Evolutionary conservation across 2,329 filamentous ascomycete genomes (phyloP), one percentile per base, ranked within the genome.

Genomic region (Talaromyces sp.): DNA sequence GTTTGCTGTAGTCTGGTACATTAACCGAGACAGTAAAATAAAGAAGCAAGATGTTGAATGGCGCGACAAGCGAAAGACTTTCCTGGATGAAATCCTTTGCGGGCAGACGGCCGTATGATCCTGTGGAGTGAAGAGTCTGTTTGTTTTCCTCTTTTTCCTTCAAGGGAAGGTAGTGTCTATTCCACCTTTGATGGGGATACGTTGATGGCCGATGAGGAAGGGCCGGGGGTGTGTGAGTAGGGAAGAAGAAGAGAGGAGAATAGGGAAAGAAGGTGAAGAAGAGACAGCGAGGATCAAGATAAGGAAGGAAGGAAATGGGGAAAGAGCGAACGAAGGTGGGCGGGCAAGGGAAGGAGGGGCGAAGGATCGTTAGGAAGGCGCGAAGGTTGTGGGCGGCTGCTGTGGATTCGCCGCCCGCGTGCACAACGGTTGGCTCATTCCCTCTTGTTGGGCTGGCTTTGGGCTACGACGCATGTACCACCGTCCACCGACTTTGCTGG

Each of bases 391-490:
- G 61, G 63, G 41, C 62, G 69, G 63, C 45, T 66, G 43, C 65
- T 68, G 43, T 67, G 68, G 68, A 50, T 57, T 61, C 62, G 60
- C 62, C 56, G 61, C 63, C 64, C 61, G 22, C 22, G 22, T 22
- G 22, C 22, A 22, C 22, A 22, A 22, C 22, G 63, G 66, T 66
- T 68, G 67, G 67, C 27, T 59, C 37, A 45, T 59, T 63, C 41
- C 41, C 69, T 66, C 54, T 45, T 71, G 73, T 77, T 77, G 75
- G 75, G 75, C 75, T 70, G 73, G 72, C 66, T 69, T 77, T 76
- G 73, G 74, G 75, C 74, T 76, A 69, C 69, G 54, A 68, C 69
- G 67, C 59, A 37, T 39, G 41, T 52, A 27, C 52, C 33, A 50
- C 60, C 17, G 25, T 39, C 37, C 27, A 22, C 43, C 27, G 39